These are phyloP conservation scores for Ascochyta lentis DNA, from an alignment of 2,329 filamentous ascomycete species.

Conservation along the genomic window DNA sequence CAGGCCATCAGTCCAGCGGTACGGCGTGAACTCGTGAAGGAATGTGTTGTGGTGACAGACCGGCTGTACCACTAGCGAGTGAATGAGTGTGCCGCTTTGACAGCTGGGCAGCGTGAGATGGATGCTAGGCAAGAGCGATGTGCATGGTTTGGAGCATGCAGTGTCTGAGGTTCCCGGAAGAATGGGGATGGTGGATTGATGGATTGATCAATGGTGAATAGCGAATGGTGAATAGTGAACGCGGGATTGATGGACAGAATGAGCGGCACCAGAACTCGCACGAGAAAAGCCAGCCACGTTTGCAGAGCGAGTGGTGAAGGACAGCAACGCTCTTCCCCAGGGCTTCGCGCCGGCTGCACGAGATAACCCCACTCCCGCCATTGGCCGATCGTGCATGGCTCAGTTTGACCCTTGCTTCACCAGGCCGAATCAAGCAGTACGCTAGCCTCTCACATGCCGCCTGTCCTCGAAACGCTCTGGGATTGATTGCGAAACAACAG, in stretches of 20 bases:
- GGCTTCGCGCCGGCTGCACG: constrained; percentile 13
- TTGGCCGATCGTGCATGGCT: constrained; percentile 19
- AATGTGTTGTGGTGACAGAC: constrained; percentile 45
- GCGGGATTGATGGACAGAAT: too few relatives aligned
- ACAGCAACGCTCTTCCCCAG: constrained; percentile 1
- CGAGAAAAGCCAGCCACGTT: constrained; percentile 24
- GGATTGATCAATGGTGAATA: too few relatives aligned
- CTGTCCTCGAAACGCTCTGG: constrained; percentile 16
- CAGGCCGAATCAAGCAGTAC: constrained; percentile 23
- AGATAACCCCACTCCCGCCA: constrained; percentile 12
- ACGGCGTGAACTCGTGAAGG: constrained; percentile 14
- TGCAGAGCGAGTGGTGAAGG: constrained; percentile 33
- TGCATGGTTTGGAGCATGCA: constrained; percentile 43
- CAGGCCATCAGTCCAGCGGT: constrained; percentile 50
- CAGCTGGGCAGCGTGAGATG: constrained; percentile 20
- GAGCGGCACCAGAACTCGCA: background rate
- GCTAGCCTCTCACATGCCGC: constrained; percentile 37
- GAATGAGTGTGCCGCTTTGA: constrained; percentile 31
- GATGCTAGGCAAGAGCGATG: constrained; percentile 30
- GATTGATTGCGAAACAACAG: constrained; percentile 11
- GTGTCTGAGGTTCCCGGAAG: constrained; percentile 33
- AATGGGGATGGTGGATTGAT: too few relatives aligned
- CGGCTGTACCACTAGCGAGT: constrained; percentile 47
- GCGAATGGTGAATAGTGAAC: too few relatives aligned
- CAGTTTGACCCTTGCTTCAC: constrained; percentile 30